phyloP scores from a whole-genome alignment of 306 rosid genomes.

The Cucumis sativus region Cucumber_9930_V3 NC_026660.2:199501-200000 shows the following conservation, averaged over 20 bases:
- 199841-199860: conserved; percentile 90
- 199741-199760: conserved; percentile 93
- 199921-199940: neutral
- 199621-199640: no score
- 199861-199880: conserved; percentile 93
- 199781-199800: conserved; percentile 94
- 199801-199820: conserved; percentile 94
- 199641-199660: no score
- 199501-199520: no score
- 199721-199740: conserved; percentile 97
- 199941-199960: neutral
- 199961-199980: neutral
- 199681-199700: no score
- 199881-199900: conserved; percentile 51
- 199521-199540: no score
- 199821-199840: conserved; percentile 85
- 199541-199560: no score
- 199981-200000: neutral
- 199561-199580: no score
- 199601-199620: no score
- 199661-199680: no score
- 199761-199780: conserved; percentile 90
- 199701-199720: conserved; percentile 7
- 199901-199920: neutral
- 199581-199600: no score